Evolutionary conservation across 345 rosid genomes (phyloP).

Genomic region (Salix koriyanagi): DNA sequence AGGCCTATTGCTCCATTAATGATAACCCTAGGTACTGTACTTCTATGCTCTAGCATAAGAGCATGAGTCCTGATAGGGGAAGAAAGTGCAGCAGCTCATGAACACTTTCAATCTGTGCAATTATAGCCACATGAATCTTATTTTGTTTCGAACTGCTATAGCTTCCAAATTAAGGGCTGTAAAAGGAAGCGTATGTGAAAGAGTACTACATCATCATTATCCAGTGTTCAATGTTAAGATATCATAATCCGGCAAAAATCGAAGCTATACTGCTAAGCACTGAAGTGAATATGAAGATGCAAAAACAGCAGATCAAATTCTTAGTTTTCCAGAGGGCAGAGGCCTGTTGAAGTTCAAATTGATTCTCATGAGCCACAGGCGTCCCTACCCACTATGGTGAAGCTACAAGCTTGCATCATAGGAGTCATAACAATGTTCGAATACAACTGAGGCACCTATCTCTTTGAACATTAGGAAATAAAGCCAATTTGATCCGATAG

Average conservation of each 20-base stretch:
- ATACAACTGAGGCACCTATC: background rate
- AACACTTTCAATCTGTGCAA: background rate
- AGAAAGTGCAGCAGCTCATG: background rate
- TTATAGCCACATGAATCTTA: background rate
- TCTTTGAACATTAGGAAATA: background rate
- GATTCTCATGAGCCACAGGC: background rate
- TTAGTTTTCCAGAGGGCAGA: background rate
- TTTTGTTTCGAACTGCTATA: background rate
- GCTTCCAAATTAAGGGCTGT: background rate
- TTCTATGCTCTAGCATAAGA: background rate
- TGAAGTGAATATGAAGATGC: too few species aligned
- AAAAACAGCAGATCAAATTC: background rate
- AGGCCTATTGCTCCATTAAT: background rate
- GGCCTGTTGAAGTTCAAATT: background rate
- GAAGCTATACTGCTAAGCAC: background rate
- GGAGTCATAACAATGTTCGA: background rate
- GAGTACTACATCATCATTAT: background rate
- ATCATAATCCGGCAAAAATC: background rate
- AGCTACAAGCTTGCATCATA: background rate
- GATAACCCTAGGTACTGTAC: background rate
- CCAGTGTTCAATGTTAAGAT: background rate
- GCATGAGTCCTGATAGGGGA: background rate
- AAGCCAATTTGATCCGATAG: background rate
- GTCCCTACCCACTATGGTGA: background rate
- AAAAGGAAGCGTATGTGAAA: background rate